Percentiles rank a stretch among this genome's conserved stretches.
These are phyloP conservation scores for Diplocarpon mali DNA, from an alignment of 2,329 filamentous ascomycete genomes.

Conservation along the genomic window DNA sequence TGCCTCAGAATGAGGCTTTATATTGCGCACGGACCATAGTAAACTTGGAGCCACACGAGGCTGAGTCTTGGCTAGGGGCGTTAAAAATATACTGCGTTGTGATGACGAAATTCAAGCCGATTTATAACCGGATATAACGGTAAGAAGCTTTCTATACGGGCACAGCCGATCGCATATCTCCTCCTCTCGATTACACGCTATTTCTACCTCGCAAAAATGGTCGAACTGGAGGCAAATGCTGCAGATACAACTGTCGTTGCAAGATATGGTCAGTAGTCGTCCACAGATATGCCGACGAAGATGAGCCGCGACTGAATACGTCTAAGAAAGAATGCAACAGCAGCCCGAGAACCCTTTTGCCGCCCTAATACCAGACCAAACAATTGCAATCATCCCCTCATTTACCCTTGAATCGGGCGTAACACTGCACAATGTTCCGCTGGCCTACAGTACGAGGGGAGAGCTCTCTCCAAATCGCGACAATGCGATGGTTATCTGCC, in stretches of 20 bases:
- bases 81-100: too few species aligned
- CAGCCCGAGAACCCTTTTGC: constrained; percentile 92
- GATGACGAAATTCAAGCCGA: too few species aligned
- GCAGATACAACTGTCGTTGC: neutral
- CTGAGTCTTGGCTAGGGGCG: too few species aligned
- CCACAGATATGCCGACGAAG: constrained; percentile 2
- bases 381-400: constrained; percentile 73
- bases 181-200: too few species aligned
- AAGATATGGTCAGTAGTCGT: constrained; percentile 22
- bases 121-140: too few species aligned
- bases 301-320: constrained; percentile 36
- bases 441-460: constrained; percentile 57
- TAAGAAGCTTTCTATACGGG: neutral
- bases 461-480: constrained; percentile 46
- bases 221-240: neutral
- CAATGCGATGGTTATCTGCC: constrained; percentile 69
- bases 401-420: constrained; percentile 92
- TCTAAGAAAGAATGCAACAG: constrained; percentile 30
- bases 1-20: too few species aligned
- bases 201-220: neutral
- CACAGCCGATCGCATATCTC: neutral
- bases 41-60: too few species aligned
- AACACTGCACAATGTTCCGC: constrained; percentile 62
- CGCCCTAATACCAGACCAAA: constrained; percentile 75
- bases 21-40: too few species aligned